Conservation (phyloP, 2,329 filamentous ascomycete species). For the Cadophora luteo-olivacea region DNA sequence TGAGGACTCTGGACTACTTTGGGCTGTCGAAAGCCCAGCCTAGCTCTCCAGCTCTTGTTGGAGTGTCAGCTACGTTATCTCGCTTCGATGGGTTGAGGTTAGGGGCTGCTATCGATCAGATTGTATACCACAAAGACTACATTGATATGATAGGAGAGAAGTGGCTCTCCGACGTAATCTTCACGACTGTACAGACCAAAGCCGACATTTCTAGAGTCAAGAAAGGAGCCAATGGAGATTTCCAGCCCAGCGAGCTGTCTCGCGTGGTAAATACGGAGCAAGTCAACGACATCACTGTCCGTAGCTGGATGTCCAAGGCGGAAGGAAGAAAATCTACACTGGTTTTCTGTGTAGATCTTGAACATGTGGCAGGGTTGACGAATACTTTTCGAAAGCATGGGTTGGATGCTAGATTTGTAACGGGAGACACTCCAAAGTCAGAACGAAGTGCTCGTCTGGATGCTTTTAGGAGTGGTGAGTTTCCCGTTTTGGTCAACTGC, state of each 20-base stretch:
- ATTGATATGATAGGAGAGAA: slow-evolving; percentile 85
- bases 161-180: slow-evolving; percentile 90
- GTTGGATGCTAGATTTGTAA: slow-evolving; percentile 86
- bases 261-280: slow-evolving; percentile 80
- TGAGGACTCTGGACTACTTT: slow-evolving; percentile 80
- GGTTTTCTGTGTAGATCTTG: slow-evolving; percentile 91
- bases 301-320: slow-evolving; percentile 84
- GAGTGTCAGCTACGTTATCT: slow-evolving; percentile 83
- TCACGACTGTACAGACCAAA: slow-evolving; percentile 87
- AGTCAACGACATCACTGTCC: slow-evolving; percentile 84
- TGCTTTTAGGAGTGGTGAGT: slow-evolving; percentile 77
- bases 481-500: slow-evolving; percentile 90
- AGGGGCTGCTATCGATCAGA: slow-evolving; percentile 88
- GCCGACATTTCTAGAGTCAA: slow-evolving; percentile 78
- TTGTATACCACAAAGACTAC: slow-evolving; percentile 92
- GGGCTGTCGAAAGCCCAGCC: slow-evolving; percentile 62
- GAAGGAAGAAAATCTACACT: slow-evolving; percentile 79
- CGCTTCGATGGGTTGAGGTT: slow-evolving; percentile 84
- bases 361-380: slow-evolving; percentile 79
- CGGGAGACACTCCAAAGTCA: slow-evolving; percentile 75
- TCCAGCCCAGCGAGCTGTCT: slow-evolving; percentile 78
- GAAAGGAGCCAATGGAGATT: slow-evolving; percentile 75
- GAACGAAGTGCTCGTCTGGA: slow-evolving; percentile 74
- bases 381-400: slow-evolving; percentile 77
- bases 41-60: slow-evolving; percentile 73